Evolutionary conservation across 75 land plant species (phyloP), one percentile per base, ranked within the genome.

Genomic region (Cupressus sempervirens): DNA sequence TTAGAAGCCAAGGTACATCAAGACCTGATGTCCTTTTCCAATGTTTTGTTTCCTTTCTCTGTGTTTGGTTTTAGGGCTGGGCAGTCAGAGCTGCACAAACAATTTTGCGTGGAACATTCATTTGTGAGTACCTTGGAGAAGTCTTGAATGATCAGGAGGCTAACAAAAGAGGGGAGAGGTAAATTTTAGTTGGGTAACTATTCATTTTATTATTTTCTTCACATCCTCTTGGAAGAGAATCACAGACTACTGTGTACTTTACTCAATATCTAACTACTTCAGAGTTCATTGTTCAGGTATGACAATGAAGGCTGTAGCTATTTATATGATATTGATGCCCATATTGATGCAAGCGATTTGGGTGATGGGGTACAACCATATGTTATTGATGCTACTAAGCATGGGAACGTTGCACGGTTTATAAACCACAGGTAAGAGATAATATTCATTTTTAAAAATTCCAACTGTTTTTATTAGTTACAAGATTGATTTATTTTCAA

Each of bases 61-160:
- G 52, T 76, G 4, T 50, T 77, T 76, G 40, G 48, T 86, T 85
- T 34, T 90, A 98, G 99, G 99, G 98, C 30, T 98, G 99, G 99
- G 98, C 93, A 50, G 96, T 98, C n/a, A 90, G 99, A 84, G 93
- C 99, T 52, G 94, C 90, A 43, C 90, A 98, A 86, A 56, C 87
- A 83, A 98, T 98, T 41, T 40, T 90, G 30, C 95, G 98, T 83
- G 99, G 99, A n/a, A 90, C 94, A 26, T 98, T 98, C 90, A 89
- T 98, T 30, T 98, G 99, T 87, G 99, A 98, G 85, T 96, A 93
- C 85, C 82, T 96, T 80, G 99, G 99, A 29, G 99, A 98, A 88
- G 94, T 98, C 68, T 84, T 96, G 73, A 88, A 90, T 85, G 94
- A 98, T 84, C 86, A 84, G 18, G 97, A 98, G 84, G 96, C 95